A percentile compares a stretch with the other conserved stretches of the same genome.
phyloP scores from a whole-genome alignment of 768 basidiomycete genomes.

The Pluteus cervinus region DNA sequence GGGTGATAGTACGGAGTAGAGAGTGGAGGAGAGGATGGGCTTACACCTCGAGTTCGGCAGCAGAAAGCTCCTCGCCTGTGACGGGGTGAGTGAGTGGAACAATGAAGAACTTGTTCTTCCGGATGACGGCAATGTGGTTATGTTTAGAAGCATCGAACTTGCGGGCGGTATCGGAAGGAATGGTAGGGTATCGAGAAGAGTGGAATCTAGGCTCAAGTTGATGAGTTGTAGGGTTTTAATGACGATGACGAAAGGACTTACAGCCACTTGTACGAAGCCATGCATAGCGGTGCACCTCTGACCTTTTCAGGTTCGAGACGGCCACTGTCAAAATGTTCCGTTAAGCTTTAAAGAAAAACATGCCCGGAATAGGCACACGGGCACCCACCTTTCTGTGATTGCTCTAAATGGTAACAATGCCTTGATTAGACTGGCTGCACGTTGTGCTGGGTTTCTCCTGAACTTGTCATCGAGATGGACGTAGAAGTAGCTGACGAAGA shows the following conservation, averaged over 20 bases:
- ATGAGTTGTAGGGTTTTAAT: background rate
- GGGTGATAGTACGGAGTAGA: background rate
- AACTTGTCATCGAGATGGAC: constrained; percentile 69
- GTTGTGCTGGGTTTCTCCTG: constrained; percentile 48
- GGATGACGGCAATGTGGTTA: constrained; percentile 86
- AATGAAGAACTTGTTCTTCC: constrained; percentile 88
- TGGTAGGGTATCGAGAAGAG: constrained; percentile 79
- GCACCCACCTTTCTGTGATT: constrained; percentile 69
- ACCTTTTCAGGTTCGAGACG: constrained; percentile 86
- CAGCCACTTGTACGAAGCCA: constrained; percentile 95
- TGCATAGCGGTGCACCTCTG: constrained; percentile 72
- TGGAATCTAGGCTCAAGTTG: constrained; percentile 78
- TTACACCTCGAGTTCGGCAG: constrained; percentile 75
- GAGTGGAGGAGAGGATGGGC: constrained; percentile 11
- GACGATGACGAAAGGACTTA: background rate
- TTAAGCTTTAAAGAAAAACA: background rate
- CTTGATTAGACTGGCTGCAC: constrained; percentile 82
- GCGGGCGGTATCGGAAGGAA: constrained; percentile 74
- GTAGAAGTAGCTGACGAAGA: constrained; percentile 94
- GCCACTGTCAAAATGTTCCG: constrained; percentile 34
- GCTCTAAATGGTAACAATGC: constrained; percentile 82
- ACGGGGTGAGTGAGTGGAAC: constrained; percentile 64
- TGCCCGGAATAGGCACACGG: background rate
- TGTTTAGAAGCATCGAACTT: constrained; percentile 72
- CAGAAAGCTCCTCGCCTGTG: constrained; percentile 65